Evolutionary conservation across 495 filamentous ascomycete species (phyloP).

Genomic region (Penicillium parvum): DNA sequence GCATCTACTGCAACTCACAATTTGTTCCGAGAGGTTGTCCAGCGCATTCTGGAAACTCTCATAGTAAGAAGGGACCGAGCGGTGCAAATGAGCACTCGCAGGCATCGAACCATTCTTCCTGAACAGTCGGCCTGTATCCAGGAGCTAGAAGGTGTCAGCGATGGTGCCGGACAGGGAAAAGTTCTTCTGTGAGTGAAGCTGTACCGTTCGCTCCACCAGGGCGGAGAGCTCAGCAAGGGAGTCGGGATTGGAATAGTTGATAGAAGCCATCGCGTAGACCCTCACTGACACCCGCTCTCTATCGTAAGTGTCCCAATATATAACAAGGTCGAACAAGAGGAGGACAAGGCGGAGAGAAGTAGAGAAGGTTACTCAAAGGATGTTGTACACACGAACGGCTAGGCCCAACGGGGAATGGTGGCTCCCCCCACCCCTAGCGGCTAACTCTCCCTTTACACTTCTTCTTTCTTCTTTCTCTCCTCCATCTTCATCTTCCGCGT

Average conservation of each 20-base stretch:
- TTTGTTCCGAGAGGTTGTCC: constrained; percentile 49
- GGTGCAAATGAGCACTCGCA: constrained; percentile 35
- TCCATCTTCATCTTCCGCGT: constrained; percentile 4
- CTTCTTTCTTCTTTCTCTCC: constrained; percentile 18
- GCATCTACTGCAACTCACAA: constrained; percentile 35
- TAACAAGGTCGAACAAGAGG: not conserved
- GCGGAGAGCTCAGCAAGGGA: constrained; percentile 40
- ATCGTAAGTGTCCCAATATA: too few species aligned
- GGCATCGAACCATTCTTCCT: constrained; percentile 34
- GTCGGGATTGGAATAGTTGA: constrained; percentile 35
- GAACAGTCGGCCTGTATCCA: constrained; percentile 48
- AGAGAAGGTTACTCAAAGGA: constrained; percentile 4
- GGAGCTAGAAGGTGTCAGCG: constrained; percentile 35
- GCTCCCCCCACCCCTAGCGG: constrained; percentile 36
- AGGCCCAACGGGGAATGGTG: constrained; percentile 28
- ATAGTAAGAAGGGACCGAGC: constrained; percentile 41
- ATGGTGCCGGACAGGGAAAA: not conserved
- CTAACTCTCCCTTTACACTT: constrained; percentile 24
- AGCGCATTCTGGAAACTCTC: constrained; percentile 46
- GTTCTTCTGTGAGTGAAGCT: constrained; percentile 3
- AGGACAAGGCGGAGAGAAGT: not conserved
- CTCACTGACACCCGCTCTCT: not conserved
- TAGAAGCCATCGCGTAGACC: constrained; percentile 24
- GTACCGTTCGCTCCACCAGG: constrained; percentile 45
- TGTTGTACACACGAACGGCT: constrained; percentile 24